Evolutionary conservation across 371 early-diverging fungal genomes (phyloP).

Genomic region (Lichtheimia ramosa): DNA sequence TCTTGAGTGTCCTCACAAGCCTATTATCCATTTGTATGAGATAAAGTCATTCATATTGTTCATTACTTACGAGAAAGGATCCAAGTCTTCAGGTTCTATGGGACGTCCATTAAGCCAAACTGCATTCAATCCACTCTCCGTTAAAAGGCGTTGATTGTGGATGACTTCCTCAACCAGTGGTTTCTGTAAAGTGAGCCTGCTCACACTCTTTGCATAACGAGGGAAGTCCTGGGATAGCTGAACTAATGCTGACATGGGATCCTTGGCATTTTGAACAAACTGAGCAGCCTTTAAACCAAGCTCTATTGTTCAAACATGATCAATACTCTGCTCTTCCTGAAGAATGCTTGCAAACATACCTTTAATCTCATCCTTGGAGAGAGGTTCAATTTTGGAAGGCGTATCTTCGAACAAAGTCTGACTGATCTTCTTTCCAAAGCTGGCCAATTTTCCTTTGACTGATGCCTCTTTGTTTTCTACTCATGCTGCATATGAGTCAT

Average conservation of each 20-base stretch:
- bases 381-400: constrained; percentile 58
- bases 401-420: constrained; percentile 31
- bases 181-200: constrained; percentile 37
- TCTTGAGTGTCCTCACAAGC: constrained; percentile 26
- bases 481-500: background rate
- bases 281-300: constrained; percentile 71
- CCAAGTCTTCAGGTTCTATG: constrained; percentile 53
- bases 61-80: constrained; percentile 64
- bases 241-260: constrained; percentile 64
- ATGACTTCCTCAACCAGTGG: constrained; percentile 30
- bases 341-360: constrained; percentile 23
- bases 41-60: too few species aligned
- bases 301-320: constrained; percentile 18
- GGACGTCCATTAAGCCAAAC: constrained; percentile 74
- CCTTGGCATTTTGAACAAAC: constrained; percentile 54
- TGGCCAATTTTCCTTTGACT: constrained; percentile 26
- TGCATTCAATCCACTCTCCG: constrained; percentile 33
- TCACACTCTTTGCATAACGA: constrained; percentile 75
- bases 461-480: background rate
- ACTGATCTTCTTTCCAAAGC: constrained; percentile 31
- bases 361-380: constrained; percentile 57
- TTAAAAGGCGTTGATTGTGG: constrained; percentile 27
- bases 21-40: constrained; percentile 10
- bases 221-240: constrained; percentile 82
- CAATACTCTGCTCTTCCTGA: background rate